phyloP scores from a whole-genome alignment of 768 basidiomycete genomes.

The Xerocomus potaroensis region DNA sequence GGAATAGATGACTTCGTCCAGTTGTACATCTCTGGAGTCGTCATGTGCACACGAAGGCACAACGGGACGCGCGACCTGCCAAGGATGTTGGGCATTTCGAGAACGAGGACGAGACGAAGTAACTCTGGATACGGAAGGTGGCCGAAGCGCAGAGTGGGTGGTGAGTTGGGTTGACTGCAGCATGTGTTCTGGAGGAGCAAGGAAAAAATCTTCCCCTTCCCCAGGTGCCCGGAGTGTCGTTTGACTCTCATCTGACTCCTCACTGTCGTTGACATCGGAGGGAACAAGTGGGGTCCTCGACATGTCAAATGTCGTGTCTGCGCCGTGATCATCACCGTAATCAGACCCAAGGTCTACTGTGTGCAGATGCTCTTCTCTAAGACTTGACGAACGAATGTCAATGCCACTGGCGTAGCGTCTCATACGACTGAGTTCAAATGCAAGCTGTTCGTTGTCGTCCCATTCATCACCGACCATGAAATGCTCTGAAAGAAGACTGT shows the following conservation, averaged over 20 bases:
- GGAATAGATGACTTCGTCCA: slow-evolving; percentile 14
- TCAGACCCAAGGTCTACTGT: slow-evolving; percentile 9
- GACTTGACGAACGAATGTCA: not conserved
- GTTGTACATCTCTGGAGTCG: slow-evolving; percentile 1
- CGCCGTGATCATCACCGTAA: slow-evolving; percentile 4
- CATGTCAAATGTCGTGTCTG: slow-evolving; percentile 18
- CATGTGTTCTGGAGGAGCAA: not conserved
- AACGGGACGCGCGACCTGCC: not conserved
- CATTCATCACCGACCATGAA: slow-evolving; percentile 19
- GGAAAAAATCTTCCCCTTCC: slow-evolving; percentile 18
- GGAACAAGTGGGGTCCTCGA: slow-evolving; percentile 18
- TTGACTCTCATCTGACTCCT: slow-evolving; percentile 27
- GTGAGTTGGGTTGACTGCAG: not conserved
- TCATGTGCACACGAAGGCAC: slow-evolving; percentile 4
- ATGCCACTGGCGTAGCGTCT: not conserved
- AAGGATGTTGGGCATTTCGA: slow-evolving; percentile 14
- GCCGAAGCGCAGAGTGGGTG: not conserved
- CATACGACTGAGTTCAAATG: slow-evolving; percentile 16
- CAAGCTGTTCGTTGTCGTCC: slow-evolving; percentile 21
- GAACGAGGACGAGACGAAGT: slow-evolving; percentile 25
- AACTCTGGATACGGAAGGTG: slow-evolving; percentile 19
- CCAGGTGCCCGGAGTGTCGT: slow-evolving; percentile 25
- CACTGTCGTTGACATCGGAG: slow-evolving; percentile 27
- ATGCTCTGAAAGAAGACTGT: slow-evolving; percentile 24
- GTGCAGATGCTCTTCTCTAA: slow-evolving; percentile 5